Percentiles rank a stretch among this genome's conserved stretches.
These are phyloP conservation scores for Poa pratensis DNA, from an alignment of 176 grass and related monocot genomes.

Conservation along the genomic window DNA sequence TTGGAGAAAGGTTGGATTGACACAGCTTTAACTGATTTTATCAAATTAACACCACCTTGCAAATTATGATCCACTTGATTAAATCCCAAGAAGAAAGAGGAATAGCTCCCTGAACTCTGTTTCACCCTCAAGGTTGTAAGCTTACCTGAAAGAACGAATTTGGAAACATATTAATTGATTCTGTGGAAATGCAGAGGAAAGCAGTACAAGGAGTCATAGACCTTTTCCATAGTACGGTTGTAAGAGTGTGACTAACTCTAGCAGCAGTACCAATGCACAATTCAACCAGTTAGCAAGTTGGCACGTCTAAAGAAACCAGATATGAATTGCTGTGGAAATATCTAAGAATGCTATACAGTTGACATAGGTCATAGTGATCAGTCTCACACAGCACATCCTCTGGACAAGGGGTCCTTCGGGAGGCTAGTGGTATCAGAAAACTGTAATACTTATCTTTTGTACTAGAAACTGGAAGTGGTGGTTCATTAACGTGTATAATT, in stretches of 20 bases:
- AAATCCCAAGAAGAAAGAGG: slow-evolving; percentile 57
- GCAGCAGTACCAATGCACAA: slow-evolving; percentile 1
- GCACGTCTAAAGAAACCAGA: slow-evolving; percentile 10
- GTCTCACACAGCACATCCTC: slow-evolving; percentile 19
- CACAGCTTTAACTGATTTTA: slow-evolving; percentile 57
- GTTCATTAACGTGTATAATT: background rate
- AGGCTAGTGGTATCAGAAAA: background rate
- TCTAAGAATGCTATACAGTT: slow-evolving; percentile 14
- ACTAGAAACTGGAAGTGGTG: background rate
- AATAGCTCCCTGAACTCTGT: slow-evolving; percentile 76
- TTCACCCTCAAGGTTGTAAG: slow-evolving; percentile 74
- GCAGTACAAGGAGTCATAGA: slow-evolving; percentile 21
- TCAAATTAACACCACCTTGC: slow-evolving; percentile 41
- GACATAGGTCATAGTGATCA: background rate
- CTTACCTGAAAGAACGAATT: slow-evolving; percentile 73
- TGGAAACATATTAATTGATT: slow-evolving; percentile 30
- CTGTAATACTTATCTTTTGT: background rate
- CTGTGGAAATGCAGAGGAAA: slow-evolving; percentile 26
- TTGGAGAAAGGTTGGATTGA: slow-evolving; percentile 73
- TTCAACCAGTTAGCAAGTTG: slow-evolving; percentile 1
- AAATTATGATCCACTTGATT: slow-evolving; percentile 39
- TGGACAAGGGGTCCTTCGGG: background rate
- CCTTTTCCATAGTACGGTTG: background rate
- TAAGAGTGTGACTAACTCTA: background rate
- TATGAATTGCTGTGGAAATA: background rate